Evolutionary conservation across 2,329 filamentous ascomycete species (phyloP).

Genomic region (Exophiala aquamarina): DNA sequence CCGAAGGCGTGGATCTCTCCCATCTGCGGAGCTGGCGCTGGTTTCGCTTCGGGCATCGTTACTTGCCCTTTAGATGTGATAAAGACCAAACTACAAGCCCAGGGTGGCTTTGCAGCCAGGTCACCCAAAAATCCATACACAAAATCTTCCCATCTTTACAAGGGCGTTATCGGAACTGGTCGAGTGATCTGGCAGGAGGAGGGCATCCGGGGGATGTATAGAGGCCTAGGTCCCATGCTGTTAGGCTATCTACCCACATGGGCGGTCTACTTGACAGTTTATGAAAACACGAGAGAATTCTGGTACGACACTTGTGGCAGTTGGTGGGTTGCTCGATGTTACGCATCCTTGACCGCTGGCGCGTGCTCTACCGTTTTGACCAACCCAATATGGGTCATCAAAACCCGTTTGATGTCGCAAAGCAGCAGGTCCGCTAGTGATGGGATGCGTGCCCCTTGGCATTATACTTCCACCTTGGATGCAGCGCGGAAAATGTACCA

Average conservation of each 20-base stretch:
- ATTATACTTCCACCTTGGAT: conserved; percentile 86
- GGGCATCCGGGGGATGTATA: conserved; percentile 85
- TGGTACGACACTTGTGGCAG: conserved; percentile 65
- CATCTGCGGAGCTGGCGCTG: conserved; percentile 81
- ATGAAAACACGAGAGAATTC: conserved; percentile 82
- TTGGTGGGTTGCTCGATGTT: conserved; percentile 75
- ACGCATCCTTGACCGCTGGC: conserved; percentile 86
- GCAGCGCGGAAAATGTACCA: conserved; percentile 95
- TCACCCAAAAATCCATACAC: conserved; percentile 42
- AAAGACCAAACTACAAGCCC: conserved; percentile 96
- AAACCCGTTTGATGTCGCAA: conserved; percentile 97
- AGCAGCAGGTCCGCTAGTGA: conserved; percentile 56
- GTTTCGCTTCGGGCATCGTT: conserved; percentile 88
- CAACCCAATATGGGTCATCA: conserved; percentile 99
- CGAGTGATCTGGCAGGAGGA: conserved; percentile 84
- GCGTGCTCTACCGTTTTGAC: conserved; percentile 91
- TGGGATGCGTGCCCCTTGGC: conserved; percentile 64
- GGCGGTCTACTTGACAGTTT: conserved; percentile 97
- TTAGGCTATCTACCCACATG: conserved; percentile 95
- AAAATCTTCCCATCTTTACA: conserved; percentile 65
- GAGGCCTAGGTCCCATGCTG: conserved; percentile 90
- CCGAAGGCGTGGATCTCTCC: conserved; percentile 69
- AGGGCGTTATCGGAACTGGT: conserved; percentile 83
- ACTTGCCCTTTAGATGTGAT: conserved; percentile 98
- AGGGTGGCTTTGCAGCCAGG: conserved; percentile 72